phyloP scores from a whole-genome alignment of 305 asterid genomes.

The Striga hermonthica region DNA sequence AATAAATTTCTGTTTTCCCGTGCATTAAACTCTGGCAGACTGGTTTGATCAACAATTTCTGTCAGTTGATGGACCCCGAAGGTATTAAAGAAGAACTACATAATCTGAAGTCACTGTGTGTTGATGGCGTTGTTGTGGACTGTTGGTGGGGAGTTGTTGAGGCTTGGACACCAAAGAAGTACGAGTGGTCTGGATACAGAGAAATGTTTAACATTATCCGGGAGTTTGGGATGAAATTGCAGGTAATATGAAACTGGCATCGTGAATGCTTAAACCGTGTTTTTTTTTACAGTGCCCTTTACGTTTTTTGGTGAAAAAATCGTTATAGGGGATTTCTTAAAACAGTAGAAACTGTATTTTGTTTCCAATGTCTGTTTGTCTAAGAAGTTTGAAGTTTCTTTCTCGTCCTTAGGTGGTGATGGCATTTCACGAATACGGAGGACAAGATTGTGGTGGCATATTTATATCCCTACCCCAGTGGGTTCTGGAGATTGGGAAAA shows the following conservation, averaged over 20 bases:
- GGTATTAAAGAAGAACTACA: constrained; percentile 60
- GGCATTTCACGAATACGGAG: constrained; percentile 71
- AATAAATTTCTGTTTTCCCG: constrained; percentile 14
- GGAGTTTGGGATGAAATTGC: constrained; percentile 60
- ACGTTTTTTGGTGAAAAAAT: neutral
- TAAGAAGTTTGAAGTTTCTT: constrained; percentile 22
- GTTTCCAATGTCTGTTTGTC: constrained; percentile 22
- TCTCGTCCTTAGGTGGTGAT: constrained; percentile 52
- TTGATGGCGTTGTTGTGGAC: constrained; percentile 63
- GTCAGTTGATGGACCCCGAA: constrained; percentile 68
- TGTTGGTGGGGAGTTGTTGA: constrained; percentile 81
- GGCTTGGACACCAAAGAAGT: constrained; percentile 62
- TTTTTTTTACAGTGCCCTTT: neutral
- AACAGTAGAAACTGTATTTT: constrained; percentile 8
- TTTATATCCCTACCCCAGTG: constrained; percentile 69
- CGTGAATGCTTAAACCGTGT: neutral
- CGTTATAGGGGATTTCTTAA: constrained; percentile 7
- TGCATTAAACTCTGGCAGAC: constrained; percentile 43
- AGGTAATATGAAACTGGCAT: constrained; percentile 39
- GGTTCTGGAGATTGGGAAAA: constrained; percentile 73
- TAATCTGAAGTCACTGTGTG: constrained; percentile 49
- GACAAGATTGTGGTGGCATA: constrained; percentile 56
- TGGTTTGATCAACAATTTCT: constrained; percentile 58
- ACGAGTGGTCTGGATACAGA: constrained; percentile 69
- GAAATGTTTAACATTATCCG: constrained; percentile 60